phyloP scores from a whole-genome alignment of 78 protist genomes.

The Emiliania huxleyi region DNA sequence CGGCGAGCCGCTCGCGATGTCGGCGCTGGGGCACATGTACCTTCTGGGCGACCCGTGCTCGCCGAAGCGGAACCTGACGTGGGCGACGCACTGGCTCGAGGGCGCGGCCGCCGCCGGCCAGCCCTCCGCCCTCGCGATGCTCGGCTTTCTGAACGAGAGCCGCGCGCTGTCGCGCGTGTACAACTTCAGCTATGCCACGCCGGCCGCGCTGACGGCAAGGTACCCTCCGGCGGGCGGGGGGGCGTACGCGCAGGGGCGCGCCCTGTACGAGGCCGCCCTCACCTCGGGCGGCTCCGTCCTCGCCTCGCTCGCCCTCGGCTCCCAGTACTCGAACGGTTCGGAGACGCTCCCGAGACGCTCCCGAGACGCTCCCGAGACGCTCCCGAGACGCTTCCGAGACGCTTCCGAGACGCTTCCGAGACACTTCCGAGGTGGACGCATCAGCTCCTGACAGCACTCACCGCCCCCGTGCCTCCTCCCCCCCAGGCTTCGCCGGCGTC shows the following conservation, averaged over 20 bases:
- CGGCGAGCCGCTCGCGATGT: neutral
- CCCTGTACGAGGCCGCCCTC: neutral
- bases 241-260: neutral
- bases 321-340: neutral
- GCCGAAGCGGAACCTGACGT: slow-evolving; percentile 1
- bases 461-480: no score
- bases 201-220: neutral
- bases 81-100: neutral
- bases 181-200: neutral
- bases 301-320: neutral
- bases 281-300: neutral
- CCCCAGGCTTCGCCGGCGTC: neutral
- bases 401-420: no score
- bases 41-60: neutral
- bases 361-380: no score
- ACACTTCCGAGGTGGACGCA: no score
- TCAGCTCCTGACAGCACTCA: no score
- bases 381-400: no score
- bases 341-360: no score
- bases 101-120: neutral
- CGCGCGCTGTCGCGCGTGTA: neutral
- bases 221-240: neutral
- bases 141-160: neutral
- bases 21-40: neutral
- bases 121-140: neutral